Conservation (phyloP, 2,329 filamentous ascomycete species). For the Epichloe gansuensis region DNA sequence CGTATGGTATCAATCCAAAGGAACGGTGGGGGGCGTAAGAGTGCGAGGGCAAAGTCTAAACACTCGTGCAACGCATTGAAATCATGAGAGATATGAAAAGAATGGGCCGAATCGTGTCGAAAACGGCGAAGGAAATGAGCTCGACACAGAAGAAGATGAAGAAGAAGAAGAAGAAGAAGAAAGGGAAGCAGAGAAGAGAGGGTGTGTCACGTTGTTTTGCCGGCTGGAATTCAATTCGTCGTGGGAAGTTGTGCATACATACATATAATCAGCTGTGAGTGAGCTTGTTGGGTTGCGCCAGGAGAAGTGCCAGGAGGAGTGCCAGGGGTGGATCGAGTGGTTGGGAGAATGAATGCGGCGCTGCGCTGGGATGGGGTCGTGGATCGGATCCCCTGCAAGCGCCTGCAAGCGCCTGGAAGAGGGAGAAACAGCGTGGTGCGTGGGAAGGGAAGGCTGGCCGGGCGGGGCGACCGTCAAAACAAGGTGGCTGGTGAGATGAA, state of each 20-base stretch:
- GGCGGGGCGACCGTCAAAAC: constrained; percentile 18
- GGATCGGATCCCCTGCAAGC: background rate
- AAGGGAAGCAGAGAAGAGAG: background rate
- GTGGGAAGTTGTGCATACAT: background rate
- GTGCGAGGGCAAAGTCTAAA: background rate
- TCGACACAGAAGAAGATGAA: background rate
- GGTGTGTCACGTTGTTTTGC: constrained; percentile 7
- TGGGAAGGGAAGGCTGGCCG: constrained; percentile 4
- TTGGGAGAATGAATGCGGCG: background rate
- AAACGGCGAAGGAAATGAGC: constrained; percentile 1
- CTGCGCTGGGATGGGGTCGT: background rate
- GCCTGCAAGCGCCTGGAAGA: background rate
- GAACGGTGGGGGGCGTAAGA: background rate
- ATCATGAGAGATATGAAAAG: background rate
- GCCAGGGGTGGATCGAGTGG: background rate
- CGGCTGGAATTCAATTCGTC: constrained; percentile 2
- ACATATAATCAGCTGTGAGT: background rate
- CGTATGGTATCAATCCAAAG: background rate
- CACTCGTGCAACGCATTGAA: background rate
- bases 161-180: background rate
- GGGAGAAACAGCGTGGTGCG: background rate
- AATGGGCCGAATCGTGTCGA: background rate
- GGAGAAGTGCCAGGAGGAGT: background rate
- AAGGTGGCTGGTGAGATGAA: constrained; percentile 19
- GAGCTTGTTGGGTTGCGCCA: background rate